phyloP scores from a whole-genome alignment of 768 basidiomycete genomes.

The Mycena rebaudengoi region DNA sequence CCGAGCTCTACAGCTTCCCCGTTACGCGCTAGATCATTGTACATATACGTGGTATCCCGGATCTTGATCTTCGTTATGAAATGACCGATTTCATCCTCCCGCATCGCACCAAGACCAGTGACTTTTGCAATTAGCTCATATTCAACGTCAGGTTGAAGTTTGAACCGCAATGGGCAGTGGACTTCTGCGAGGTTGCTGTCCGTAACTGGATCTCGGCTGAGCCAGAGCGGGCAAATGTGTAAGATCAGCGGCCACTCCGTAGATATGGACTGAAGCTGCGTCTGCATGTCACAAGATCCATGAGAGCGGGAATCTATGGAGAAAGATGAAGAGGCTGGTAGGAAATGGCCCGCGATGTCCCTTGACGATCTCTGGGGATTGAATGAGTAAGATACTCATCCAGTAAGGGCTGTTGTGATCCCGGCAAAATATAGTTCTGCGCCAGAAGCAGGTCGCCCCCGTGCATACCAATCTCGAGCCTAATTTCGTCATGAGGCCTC shows the following conservation, averaged over 20 bases:
- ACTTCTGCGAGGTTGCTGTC: background rate
- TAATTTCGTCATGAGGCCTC: background rate
- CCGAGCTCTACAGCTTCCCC: background rate
- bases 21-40: background rate
- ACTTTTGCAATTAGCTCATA: slow-evolving; percentile 1
- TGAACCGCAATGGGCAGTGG: background rate
- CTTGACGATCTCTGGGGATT: background rate
- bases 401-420: background rate
- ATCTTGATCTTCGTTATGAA: background rate
- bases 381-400: background rate
- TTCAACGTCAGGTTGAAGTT: background rate
- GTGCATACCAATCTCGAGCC: background rate
- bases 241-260: slow-evolving; percentile 4
- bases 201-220: background rate
- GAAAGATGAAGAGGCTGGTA: background rate
- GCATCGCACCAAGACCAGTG: background rate
- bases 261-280: background rate
- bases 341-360: background rate
- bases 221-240: background rate
- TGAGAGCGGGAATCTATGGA: background rate
- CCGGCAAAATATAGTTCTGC: background rate
- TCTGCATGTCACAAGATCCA: background rate
- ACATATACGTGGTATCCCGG: background rate
- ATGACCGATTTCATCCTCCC: background rate
- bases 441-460: background rate